Conservation (phyloP, 2,329 filamentous ascomycete genomes). For the Colletotrichum eremochloae region DNA sequence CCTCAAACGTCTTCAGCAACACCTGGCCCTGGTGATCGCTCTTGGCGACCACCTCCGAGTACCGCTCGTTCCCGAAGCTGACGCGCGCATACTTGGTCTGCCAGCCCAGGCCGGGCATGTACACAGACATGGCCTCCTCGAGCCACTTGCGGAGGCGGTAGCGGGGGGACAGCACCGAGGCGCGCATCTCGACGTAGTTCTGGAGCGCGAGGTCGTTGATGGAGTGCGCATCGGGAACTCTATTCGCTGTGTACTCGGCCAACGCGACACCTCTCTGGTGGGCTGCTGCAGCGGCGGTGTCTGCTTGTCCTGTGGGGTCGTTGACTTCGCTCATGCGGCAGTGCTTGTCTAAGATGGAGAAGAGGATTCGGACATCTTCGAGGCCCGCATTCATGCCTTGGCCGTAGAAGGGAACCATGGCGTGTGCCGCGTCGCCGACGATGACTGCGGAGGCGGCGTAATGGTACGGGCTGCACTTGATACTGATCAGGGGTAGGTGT, state of each 20-base stretch:
- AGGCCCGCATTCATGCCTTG: constrained; percentile 98
- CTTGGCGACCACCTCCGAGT: constrained; percentile 82
- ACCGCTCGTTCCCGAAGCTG: constrained; percentile 93
- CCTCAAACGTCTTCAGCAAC: constrained; percentile 55
- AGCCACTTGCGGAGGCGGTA: constrained; percentile 88
- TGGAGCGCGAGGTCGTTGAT: constrained; percentile 93
- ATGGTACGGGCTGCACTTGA: constrained; percentile 94
- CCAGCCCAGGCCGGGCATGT: constrained; percentile 85
- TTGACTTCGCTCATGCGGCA: constrained; percentile 61
- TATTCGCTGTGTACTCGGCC: constrained; percentile 78
- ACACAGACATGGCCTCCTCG: constrained; percentile 85
- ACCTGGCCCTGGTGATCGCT: constrained; percentile 78
- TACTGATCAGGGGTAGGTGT: constrained; percentile 91
- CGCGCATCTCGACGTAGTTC: constrained; percentile 95
- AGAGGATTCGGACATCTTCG: constrained; percentile 92
- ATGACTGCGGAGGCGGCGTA: constrained; percentile 83
- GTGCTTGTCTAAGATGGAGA: constrained; percentile 82
- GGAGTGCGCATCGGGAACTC: constrained; percentile 83
- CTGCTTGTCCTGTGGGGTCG: constrained; percentile 51
- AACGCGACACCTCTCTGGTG: constrained; percentile 79
- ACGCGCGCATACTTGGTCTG: constrained; percentile 93
- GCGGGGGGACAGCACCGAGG: constrained; percentile 80
- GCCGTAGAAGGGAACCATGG: constrained; percentile 98
- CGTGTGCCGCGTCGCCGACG: constrained; percentile 93
- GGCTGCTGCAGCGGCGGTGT: constrained; percentile 65